A percentile compares a stretch with the other conserved stretches of the same genome.
Conservation (phyloP, 768 basidiomycete species). For the Krasilnikovozyma curviuscula region DNA sequence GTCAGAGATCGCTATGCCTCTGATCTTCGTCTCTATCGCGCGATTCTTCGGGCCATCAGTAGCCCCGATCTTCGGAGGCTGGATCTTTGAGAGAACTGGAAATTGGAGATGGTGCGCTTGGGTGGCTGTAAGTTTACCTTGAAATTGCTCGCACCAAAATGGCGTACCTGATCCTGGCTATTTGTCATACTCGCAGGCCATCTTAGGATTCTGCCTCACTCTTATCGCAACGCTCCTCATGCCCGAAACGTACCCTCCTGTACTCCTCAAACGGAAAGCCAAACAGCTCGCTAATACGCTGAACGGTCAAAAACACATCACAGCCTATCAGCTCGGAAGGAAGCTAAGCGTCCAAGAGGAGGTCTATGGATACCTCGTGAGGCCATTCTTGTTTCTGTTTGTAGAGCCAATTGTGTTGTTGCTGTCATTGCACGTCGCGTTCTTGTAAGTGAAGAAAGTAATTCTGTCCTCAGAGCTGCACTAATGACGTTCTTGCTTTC, state of each 20-base stretch:
- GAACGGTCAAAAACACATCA: slow-evolving; percentile 6
- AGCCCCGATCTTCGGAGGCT: slow-evolving; percentile 4
- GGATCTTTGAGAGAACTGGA: too few relatives aligned
- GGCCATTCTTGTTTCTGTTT: slow-evolving; percentile 7
- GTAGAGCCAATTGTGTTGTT: slow-evolving; percentile 6
- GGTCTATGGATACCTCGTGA: slow-evolving; percentile 4
- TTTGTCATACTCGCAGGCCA: neutral
- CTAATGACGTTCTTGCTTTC: too few relatives aligned
- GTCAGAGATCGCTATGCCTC: slow-evolving; percentile 3
- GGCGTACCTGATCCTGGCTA: too few relatives aligned
- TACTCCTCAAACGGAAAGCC: neutral
- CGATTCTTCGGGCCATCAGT: slow-evolving; percentile 4
- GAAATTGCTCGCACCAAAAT: neutral
- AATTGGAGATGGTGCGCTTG: too few relatives aligned
- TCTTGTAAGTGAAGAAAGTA: too few relatives aligned
- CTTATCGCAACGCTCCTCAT: neutral
- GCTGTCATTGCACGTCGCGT: slow-evolving; percentile 3
- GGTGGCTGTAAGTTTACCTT: neutral
- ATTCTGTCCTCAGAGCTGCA: too few relatives aligned
- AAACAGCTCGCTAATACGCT: neutral
- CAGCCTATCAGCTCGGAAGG: slow-evolving; percentile 1
- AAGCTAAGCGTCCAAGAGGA: slow-evolving; percentile 5
- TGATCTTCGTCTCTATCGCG: slow-evolving; percentile 5
- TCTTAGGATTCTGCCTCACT: too few relatives aligned
- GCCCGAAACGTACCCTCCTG: slow-evolving; percentile 7